Conservation (phyloP, 78 protist genomes). For the Dictyostelium brefeldianum region DNA sequence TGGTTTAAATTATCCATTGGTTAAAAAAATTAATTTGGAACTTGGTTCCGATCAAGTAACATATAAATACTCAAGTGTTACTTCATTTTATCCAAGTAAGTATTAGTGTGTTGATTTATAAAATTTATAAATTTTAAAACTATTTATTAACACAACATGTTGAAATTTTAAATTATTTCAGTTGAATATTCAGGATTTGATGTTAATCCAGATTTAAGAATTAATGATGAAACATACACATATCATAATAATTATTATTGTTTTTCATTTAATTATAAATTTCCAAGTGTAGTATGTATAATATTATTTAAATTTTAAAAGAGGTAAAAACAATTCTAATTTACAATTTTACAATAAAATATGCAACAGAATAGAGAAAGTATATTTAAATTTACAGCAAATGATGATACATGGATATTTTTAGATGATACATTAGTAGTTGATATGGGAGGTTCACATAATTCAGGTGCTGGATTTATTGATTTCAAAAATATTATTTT, state of each 20-base stretch:
- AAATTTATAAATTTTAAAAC: too few species aligned
- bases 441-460: slow-evolving; percentile 48
- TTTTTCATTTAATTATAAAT: slow-evolving; percentile 25
- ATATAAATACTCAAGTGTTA: not conserved
- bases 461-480: not conserved
- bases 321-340: too few species aligned
- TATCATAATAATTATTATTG: slow-evolving; percentile 62
- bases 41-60: not conserved
- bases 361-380: not conserved
- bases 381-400: slow-evolving; percentile 36
- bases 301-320: too few species aligned
- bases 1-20: slow-evolving; percentile 1
- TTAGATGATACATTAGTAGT: slow-evolving; percentile 14
- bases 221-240: not conserved
- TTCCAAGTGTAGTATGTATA: slow-evolving; percentile 62
- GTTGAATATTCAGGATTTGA: not conserved
- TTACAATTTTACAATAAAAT: too few species aligned
- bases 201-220: not conserved
- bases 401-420: slow-evolving; percentile 53
- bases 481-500: not conserved
- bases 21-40: not conserved
- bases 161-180: too few species aligned
- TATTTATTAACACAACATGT: too few species aligned
- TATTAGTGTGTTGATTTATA: too few species aligned
- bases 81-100: not conserved